Evolutionary conservation across 176 grass and related monocot species (phyloP).

Genomic region (Carex scoparia): DNA sequence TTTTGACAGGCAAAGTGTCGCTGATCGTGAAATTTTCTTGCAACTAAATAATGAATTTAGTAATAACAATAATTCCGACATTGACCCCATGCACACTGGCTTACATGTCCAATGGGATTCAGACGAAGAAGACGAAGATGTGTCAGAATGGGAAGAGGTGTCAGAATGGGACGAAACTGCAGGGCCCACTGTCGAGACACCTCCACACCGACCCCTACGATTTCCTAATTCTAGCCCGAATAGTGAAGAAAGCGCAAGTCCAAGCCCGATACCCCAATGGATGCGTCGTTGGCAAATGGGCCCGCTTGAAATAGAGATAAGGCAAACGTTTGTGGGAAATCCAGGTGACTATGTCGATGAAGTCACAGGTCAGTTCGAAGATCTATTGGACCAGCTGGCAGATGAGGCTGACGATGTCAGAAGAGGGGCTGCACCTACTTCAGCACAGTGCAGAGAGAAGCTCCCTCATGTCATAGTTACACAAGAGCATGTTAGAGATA

Average conservation of each 20-base stretch:
- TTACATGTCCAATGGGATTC: conserved; percentile 55
- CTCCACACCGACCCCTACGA: conserved; percentile 26
- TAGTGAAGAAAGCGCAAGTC: conserved; percentile 6
- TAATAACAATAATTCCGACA: conserved; percentile 60
- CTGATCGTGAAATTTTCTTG: conserved; percentile 41
- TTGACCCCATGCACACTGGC: conserved; percentile 82
- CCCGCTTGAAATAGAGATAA: conserved; percentile 22
- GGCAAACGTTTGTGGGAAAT: conserved; percentile 39
- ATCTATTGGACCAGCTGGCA: conserved; percentile 73
- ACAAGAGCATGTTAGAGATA: conserved; percentile 35
- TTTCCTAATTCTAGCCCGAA: conserved; percentile 17
- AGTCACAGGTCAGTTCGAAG: conserved; percentile 48
- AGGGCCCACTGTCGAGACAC: conserved; percentile 13
- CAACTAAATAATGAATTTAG: conserved; percentile 48
- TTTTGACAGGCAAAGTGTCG: conserved; percentile 37
- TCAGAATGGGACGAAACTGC: conserved; percentile 50
- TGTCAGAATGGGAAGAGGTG: conserved; percentile 35
- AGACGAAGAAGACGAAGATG: conserved; percentile 47
- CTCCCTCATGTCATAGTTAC: conserved; percentile 63
- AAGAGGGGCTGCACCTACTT: conserved; percentile 77
- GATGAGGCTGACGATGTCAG: conserved; percentile 44
- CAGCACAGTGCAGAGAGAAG: conserved; percentile 35
- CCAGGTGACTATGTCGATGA: conserved; percentile 70
- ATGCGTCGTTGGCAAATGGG: conserved; percentile 13
- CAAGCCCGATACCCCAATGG: conserved; percentile 18